Conservation (phyloP, 2,329 filamentous ascomycete genomes). For the Phoma herbarum region DNA sequence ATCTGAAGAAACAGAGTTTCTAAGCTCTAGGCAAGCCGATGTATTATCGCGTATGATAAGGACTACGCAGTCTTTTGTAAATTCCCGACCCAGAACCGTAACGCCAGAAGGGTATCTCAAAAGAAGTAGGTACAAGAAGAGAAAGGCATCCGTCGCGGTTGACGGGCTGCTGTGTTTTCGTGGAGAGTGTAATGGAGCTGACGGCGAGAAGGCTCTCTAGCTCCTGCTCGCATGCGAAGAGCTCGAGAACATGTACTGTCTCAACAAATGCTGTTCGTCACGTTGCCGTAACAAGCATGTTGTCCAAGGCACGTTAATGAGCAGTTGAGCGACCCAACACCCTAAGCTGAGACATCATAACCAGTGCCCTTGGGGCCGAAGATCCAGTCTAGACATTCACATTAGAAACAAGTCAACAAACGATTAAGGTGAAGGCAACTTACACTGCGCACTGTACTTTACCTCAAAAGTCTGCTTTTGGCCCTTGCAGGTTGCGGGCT, state of each 20-base stretch:
- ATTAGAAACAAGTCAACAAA: neutral
- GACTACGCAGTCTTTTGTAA: neutral
- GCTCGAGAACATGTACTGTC: neutral
- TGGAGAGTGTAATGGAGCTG: neutral
- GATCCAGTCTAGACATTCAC: conserved; percentile 17
- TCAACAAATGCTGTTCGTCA: neutral
- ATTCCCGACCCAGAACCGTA: neutral
- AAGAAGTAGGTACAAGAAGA: conserved; percentile 20
- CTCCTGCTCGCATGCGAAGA: neutral
- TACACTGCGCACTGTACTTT: conserved; percentile 55
- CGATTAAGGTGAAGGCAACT: conserved; percentile 5
- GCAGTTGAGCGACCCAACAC: neutral
- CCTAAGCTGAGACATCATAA: neutral
- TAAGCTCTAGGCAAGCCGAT: neutral
- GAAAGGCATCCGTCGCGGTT: neutral
- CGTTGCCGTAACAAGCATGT: neutral
- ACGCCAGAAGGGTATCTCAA: conserved; percentile 15
- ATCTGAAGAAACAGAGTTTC: no score
- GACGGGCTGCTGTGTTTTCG: neutral
- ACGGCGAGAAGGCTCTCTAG: neutral
- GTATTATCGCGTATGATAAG: neutral
- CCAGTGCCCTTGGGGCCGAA: conserved; percentile 17
- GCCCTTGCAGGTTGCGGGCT: conserved; percentile 52
- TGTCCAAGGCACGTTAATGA: neutral
- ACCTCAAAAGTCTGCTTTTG: conserved; percentile 48